These are phyloP conservation scores for Daldinia concentrica DNA, from an alignment of 495 filamentous ascomycete species.

Conservation along the genomic window DNA sequence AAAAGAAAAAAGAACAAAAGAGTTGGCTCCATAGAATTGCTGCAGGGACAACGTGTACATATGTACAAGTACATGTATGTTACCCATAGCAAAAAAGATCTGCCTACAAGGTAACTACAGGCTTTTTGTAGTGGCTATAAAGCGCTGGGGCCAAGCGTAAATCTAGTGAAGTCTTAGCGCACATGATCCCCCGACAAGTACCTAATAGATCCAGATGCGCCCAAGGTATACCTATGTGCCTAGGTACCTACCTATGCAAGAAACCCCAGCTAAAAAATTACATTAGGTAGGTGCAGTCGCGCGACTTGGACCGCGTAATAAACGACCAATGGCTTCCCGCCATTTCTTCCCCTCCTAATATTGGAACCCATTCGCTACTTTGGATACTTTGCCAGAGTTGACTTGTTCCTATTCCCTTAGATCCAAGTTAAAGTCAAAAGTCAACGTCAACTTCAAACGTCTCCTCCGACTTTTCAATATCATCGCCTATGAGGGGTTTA, in stretches of 20 bases:
- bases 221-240: constrained; percentile 2
- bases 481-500: background rate
- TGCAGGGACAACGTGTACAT: constrained; percentile 1
- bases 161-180: constrained; percentile 25
- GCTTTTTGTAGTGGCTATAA: constrained; percentile 7
- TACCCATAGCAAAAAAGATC: background rate
- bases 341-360: constrained; percentile 34
- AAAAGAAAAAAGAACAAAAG: background rate
- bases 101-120: constrained; percentile 4
- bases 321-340: constrained; percentile 36
- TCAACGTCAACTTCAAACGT: constrained; percentile 12
- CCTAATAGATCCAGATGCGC: background rate
- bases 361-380: constrained; percentile 21
- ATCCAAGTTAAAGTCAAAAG: constrained; percentile 26
- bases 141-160: constrained; percentile 29
- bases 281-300: constrained; percentile 18
- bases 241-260: too few relatives aligned
- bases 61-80: background rate
- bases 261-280: background rate
- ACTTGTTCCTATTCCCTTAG: constrained; percentile 25
- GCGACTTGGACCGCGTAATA: constrained; percentile 43
- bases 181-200: constrained; percentile 16
- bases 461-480: background rate
- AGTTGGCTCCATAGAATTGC: background rate
- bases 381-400: constrained; percentile 14